Evolutionary conservation across 352 stramenopile species (phyloP), one percentile per base, ranked within the genome.

Genomic region (Globisporangium viniferum): DNA sequence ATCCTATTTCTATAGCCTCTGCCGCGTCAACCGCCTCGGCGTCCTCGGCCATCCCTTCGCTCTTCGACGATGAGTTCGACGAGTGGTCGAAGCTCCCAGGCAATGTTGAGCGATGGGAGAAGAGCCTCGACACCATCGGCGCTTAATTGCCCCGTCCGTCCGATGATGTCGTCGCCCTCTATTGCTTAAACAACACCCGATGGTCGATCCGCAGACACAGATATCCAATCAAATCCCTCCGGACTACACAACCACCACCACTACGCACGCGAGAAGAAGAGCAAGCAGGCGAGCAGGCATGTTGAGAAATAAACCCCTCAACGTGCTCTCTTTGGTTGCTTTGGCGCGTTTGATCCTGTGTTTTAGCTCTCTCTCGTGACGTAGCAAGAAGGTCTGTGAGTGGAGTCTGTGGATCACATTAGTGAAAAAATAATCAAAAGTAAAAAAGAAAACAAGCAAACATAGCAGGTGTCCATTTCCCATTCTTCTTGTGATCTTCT

Each of bases 101-200:
- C 74, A 95, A 95, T 77, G 68, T 93, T 31, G 84, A 88, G 69
- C 88, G 89, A 72, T 95, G 88, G 88, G 88, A 95, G 80, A 86
- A 93, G 81, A 94, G 85, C 74, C 80, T 95, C 51, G 85, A 95
- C 74, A 93, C 81, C 61, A 72, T 93, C 71, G 87, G 84, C 68
- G 88, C 90, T 73, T 94, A 92, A 90, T 59, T 61, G 64, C 22
- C 46, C 29, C 2, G 14, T 4, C 41, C 15, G 24, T 51, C 18
- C 20, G 20, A 63, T 62, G 35, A 48, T 29, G 10, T 64, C 36
- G 29, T 65, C 31, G 29, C 24, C 20, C 61, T 63, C 57, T 65
- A 65, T 62, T 68, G 51, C 51, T 48, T 53, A 49, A 55, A 24
- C 24, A 18, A 61, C 20, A 27, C 9, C 9, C 59, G 41, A 57